Evolutionary conservation across 2,329 filamentous ascomycete genomes (phyloP), one percentile per base, ranked within the genome.

Genomic region (Neocatenulostroma microsporum): DNA sequence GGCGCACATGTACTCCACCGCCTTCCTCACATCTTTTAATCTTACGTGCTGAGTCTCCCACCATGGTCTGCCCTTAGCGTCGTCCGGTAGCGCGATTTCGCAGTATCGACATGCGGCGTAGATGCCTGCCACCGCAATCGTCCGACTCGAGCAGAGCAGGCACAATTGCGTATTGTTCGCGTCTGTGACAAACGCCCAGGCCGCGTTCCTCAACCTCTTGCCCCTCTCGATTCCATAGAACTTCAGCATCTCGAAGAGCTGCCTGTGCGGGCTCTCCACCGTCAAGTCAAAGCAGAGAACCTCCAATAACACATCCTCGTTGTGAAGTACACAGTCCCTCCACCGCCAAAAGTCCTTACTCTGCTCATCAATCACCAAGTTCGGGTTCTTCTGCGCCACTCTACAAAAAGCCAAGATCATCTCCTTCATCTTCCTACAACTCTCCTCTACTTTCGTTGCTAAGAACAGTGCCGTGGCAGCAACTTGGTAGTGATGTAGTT

Each of bases 301-400:
- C 60, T 96, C 91, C 12, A 98, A 73, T 67, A 98, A 82, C 28
- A 89, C 69, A 58, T 96, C 91, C 63, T 98, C 91, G 56, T 93
- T 86, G 47, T 83, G 81, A 11, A 96, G 68, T 39, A 98, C 94
- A 40, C 82, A 91, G 57, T 98, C 91, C 43, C 87, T 78, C 91
- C 91, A 98, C 54, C 84, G 78, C 91, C 91, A 98, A 59, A 91
- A 98, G 57, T 98, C 91, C 56, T 95, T 96, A 49, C 84, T 93
- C 61, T 96, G 88, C 62, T 96, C 91, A 57, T 98, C 91, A 35
- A 96, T 84, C 36, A 89, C 70, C 41, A 95, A 75, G 52, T 86
- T 84, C 2, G 85, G 72, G 50, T 96, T 89, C 66, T 98, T 96
- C 62, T 95, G 87, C 19, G 89, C 91, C 14, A 95, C 86, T 48